Evolutionary conservation across 164 flowering plant genomes (phyloP).

Genomic region (Warburgia ugandensis): DNA sequence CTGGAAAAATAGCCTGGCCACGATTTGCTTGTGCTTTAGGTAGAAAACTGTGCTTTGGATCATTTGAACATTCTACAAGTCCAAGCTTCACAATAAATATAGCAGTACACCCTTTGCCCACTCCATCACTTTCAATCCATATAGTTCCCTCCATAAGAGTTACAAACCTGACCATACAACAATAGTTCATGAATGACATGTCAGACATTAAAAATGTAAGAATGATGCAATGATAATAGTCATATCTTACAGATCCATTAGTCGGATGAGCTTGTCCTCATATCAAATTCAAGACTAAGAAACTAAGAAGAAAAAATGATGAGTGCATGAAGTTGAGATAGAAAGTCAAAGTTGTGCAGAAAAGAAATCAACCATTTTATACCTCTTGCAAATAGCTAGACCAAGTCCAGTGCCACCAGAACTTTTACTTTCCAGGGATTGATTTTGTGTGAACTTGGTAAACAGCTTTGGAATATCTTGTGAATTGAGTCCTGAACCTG

Average conservation of each 20-base stretch:
- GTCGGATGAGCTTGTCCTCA: neutral
- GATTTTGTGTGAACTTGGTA: constrained; percentile 65
- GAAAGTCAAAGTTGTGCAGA: too few relatives aligned
- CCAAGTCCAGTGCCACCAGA: constrained; percentile 78
- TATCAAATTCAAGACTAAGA: neutral
- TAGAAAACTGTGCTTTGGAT: too few relatives aligned
- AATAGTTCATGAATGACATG: neutral
- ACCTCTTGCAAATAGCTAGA: constrained; percentile 93
- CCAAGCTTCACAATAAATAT: constrained; percentile 73
- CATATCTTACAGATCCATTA: neutral
- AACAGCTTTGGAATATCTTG: constrained; percentile 76
- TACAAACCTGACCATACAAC: constrained; percentile 52
- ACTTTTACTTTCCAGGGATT: constrained; percentile 35
- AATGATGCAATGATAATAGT: neutral
- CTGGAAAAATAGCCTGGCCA: too few relatives aligned
- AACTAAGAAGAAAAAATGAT: neutral
- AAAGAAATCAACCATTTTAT: too few relatives aligned
- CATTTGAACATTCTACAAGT: too few relatives aligned
- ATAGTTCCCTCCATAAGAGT: constrained; percentile 87
- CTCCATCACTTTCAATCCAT: constrained; percentile 90
- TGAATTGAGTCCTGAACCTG: constrained; percentile 69
- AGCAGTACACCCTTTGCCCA: constrained; percentile 74
- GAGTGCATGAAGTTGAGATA: neutral
- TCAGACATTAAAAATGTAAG: neutral
- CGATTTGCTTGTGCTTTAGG: too few relatives aligned